Evolutionary conservation across 805 yeast species (phyloP), one percentile per base, ranked within the genome.

Genomic region (Myxozyma mucilagina): DNA sequence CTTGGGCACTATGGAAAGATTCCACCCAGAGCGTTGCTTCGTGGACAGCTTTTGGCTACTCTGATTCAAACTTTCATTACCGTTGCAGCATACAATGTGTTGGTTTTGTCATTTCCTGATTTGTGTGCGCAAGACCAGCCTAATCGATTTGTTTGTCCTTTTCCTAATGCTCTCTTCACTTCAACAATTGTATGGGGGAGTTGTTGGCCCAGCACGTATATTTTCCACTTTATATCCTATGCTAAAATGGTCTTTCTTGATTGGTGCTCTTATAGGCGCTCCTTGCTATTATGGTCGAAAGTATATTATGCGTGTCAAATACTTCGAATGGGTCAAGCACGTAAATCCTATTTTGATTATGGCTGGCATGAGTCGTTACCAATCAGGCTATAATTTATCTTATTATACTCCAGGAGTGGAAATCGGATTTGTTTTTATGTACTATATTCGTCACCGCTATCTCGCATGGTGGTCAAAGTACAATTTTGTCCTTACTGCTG

Each of bases 391-490:
- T 34, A 61, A 61, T 29, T 55, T 61, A 5, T 52, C 64, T 7
- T 61, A 56, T 29, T 61, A 61, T 31, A 61, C 64, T 9, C 64
- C 64, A n/a, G 64, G 64, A 5, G 13, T 61, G 14, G 42, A 48
- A 16, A 49, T 47, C 43, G 87, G 89, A 3, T 80, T 79, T 65
- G 56, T 78, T 8, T 86, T 86, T 75, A 84, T 83, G 75, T 84
- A 79, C 73, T 76, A 78, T 68, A 74, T 87, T 60, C 84, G 82
- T 64, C 77, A 81, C 53, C 76, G 77, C 61, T 85, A 83, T 74
- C 76, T 82, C 50, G 75, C 79, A 49, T 87, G 91, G 91, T 87
- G 91, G 91, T 84, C 86, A 43, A 86, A 86, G 73, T 87, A 87
- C 72, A 86, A 85, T 70, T 86, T 84, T 70, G 80, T 85, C 2